A percentile compares a stretch with the other conserved stretches of the same genome.
These are phyloP conservation scores for Arthrobotrys pseudoclavata DNA, from an alignment of 2,329 filamentous ascomycete genomes.

Conservation along the genomic window DNA sequence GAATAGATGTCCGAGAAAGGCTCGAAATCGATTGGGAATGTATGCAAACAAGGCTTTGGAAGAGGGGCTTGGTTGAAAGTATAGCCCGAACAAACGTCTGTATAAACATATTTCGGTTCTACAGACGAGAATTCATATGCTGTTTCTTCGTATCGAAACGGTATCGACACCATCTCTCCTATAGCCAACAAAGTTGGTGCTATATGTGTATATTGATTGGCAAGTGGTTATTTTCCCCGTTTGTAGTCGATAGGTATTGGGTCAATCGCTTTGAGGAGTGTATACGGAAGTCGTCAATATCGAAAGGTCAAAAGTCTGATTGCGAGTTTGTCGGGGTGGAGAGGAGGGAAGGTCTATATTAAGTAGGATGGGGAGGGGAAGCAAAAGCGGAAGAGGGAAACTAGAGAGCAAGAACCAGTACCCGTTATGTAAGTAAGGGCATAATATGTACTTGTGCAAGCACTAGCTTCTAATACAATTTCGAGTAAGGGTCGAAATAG, in stretches of 20 bases:
- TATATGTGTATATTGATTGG: not conserved
- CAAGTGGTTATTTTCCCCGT: not conserved
- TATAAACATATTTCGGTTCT: conserved; percentile 7
- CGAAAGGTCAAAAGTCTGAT: not conserved
- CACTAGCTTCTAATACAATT: conserved; percentile 15
- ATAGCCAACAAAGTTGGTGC: not conserved
- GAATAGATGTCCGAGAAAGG: conserved; percentile 10
- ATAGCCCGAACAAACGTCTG: conserved; percentile 2
- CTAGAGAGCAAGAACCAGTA: not conserved
- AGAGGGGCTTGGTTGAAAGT: not conserved
- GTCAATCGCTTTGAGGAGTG: no score
- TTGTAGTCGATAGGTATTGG: not conserved
- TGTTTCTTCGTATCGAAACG: conserved; percentile 1
- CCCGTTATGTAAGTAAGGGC: conserved; percentile 4
- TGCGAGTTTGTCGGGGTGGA: not conserved
- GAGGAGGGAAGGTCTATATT: not conserved
- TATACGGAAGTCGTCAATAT: no score
- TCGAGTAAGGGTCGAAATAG: conserved; percentile 8
- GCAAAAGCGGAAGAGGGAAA: not conserved
- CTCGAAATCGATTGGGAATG: not conserved
- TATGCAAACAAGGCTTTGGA: not conserved
- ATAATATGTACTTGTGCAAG: no score
- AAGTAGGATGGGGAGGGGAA: not conserved
- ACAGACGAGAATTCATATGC: conserved; percentile 12
- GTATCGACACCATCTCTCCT: conserved; percentile 20